Conservation (phyloP, 371 early-diverging fungal genomes). For the Mucor mucedo region DNA sequence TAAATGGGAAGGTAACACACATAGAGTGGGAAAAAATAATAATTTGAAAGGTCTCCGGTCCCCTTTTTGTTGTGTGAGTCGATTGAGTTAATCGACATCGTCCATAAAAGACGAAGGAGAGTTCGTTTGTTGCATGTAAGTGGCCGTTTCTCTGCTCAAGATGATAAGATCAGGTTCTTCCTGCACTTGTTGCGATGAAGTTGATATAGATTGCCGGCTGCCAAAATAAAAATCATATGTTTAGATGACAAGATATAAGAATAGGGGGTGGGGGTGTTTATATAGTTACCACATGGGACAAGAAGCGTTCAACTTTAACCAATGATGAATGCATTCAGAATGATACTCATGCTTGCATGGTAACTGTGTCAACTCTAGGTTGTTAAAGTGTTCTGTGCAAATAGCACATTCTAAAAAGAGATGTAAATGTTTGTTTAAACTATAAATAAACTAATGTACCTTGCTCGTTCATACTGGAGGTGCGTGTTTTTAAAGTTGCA, state of each 20-base stretch:
- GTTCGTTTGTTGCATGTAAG: not conserved
- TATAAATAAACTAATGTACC: too few relatives aligned
- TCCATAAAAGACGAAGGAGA: slow-evolving; percentile 4
- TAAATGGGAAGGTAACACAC: not conserved
- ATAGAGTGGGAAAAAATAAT: not conserved
- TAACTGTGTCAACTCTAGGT: slow-evolving; percentile 1
- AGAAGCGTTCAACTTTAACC: slow-evolving; percentile 17
- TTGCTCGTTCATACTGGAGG: not conserved
- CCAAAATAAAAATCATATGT: not conserved
- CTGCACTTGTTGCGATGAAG: not conserved
- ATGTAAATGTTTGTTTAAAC: too few relatives aligned
- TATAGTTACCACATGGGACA: slow-evolving; percentile 26
- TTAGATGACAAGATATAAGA: not conserved
- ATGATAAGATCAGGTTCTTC: not conserved
- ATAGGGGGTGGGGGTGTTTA: not conserved
- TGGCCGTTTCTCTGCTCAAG: not conserved
- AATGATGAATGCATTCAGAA: slow-evolving; percentile 17
- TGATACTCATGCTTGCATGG: slow-evolving; percentile 22
- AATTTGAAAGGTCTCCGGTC: not conserved
- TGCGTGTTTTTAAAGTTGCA: slow-evolving; percentile 1
- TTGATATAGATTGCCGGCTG: slow-evolving; percentile 7
- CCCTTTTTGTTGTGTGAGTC: too few relatives aligned
- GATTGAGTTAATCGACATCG: slow-evolving; percentile 4
- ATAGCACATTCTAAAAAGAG: slow-evolving; percentile 7
- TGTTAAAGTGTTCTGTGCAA: slow-evolving; percentile 13